Percentiles rank a stretch among this genome's conserved stretches.
These are phyloP conservation scores for Globisporangium carolinianum DNA, from an alignment of 352 stramenopile species.

Conservation along the genomic window DNA sequence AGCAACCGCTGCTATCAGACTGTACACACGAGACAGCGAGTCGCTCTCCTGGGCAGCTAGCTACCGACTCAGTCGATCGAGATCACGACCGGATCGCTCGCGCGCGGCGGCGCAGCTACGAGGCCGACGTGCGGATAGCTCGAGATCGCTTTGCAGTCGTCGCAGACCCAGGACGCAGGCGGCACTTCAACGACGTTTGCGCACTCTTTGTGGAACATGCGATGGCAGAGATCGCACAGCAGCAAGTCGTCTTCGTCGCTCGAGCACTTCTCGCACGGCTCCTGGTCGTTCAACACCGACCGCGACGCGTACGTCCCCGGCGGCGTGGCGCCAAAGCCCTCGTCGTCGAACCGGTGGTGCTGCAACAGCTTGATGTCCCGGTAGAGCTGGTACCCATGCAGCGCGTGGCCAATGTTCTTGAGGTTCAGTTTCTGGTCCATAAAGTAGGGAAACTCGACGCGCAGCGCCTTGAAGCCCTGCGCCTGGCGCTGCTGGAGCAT, in stretches of 20 bases:
- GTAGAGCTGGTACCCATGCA: constrained; percentile 78
- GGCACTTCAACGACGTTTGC: constrained; percentile 74
- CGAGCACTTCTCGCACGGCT: constrained; percentile 61
- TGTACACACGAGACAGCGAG: too few relatives aligned
- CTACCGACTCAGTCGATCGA: constrained; percentile 45
- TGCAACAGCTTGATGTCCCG: constrained; percentile 80
- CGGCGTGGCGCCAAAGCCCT: constrained; percentile 45
- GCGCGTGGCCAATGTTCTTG: constrained; percentile 78
- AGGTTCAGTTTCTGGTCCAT: constrained; percentile 73
- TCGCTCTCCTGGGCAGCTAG: too few relatives aligned
- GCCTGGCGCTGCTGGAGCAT: constrained; percentile 68
- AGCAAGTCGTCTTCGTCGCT: constrained; percentile 70
- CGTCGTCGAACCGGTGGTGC: constrained; percentile 60
- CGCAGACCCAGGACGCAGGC: constrained; percentile 73
- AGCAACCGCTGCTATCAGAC: too few relatives aligned
- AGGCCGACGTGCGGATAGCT: constrained; percentile 57
- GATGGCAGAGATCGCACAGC: constrained; percentile 77
- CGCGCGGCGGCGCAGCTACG: constrained; percentile 10
- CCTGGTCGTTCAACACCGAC: constrained; percentile 68
- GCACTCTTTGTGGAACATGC: constrained; percentile 81
- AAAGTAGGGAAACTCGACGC: constrained; percentile 77
- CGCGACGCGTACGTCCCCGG: constrained; percentile 60
- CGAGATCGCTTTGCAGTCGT: constrained; percentile 58
- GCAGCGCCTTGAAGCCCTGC: constrained; percentile 76
- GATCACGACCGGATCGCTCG: constrained; percentile 48